These are phyloP conservation scores for Colletotrichum navitas DNA, from an alignment of 2,329 filamentous ascomycete species.

Conservation along the genomic window DNA sequence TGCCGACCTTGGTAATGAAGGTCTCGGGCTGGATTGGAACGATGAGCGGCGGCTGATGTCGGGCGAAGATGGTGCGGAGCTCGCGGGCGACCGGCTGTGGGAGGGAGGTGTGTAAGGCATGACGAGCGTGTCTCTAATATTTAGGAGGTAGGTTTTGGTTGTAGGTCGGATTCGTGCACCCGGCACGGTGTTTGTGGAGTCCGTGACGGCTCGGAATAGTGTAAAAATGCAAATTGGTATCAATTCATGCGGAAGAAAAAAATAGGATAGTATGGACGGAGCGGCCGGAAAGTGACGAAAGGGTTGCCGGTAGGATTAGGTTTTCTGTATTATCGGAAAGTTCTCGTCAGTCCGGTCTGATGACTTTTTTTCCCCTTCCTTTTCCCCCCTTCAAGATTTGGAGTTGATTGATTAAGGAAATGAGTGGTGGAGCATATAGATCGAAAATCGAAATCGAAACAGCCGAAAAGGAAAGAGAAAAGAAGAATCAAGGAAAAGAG, in stretches of 20 bases:
- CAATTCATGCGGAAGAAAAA: conserved; percentile 35
- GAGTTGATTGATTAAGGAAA: conserved; percentile 1
- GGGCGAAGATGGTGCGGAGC: conserved; percentile 69
- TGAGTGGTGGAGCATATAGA: conserved; percentile 12
- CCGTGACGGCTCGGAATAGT: conserved; percentile 14
- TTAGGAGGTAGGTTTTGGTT: neutral
- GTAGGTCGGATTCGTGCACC: conserved; percentile 27
- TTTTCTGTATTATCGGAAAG: conserved; percentile 28
- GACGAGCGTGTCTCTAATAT: conserved; percentile 57
- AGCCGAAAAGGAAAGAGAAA: conserved; percentile 3
- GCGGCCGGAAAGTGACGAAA: conserved; percentile 18
- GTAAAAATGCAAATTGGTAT: conserved; percentile 39
- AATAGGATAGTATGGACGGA: conserved; percentile 19
- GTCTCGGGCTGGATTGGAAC: conserved; percentile 63
- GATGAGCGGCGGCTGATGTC: conserved; percentile 70
- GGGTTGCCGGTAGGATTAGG: conserved; percentile 29
- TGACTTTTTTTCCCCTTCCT: neutral
- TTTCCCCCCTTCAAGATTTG: neutral
- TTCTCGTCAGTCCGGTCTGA: conserved; percentile 29
- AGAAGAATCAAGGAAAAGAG: neutral
- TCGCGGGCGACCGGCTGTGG: conserved; percentile 69
- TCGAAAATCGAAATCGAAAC: conserved; percentile 5
- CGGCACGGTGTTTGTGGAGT: conserved; percentile 17
- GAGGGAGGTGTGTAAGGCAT: conserved; percentile 93
- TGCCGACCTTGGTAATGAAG: conserved; percentile 71